Percentiles rank a stretch among this genome's conserved stretches.
Conservation (phyloP, 23 red algal genomes). For the Agarophyton chilense region DNA sequence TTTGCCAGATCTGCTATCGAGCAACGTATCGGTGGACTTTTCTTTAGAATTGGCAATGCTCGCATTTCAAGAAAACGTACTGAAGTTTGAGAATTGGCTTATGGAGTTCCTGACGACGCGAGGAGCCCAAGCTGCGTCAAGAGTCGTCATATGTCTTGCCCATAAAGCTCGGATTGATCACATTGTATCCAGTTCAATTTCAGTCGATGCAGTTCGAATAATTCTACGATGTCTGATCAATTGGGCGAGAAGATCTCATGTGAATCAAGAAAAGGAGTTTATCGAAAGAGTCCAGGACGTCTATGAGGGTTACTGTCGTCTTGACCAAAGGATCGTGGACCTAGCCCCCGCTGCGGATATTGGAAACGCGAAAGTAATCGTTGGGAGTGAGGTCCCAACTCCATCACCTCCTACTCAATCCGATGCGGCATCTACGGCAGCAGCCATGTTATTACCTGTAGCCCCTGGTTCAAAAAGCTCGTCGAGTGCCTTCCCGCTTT, state of each 20-base stretch:
- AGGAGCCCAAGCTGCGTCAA: slow-evolving; percentile 62
- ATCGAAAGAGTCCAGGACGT: slow-evolving; percentile 48
- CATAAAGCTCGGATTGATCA: slow-evolving; percentile 44
- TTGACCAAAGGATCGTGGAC: slow-evolving; percentile 28
- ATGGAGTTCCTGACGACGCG: slow-evolving; percentile 63
- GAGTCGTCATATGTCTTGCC: slow-evolving; percentile 60
- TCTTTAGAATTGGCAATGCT: slow-evolving; percentile 93
- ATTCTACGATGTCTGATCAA: slow-evolving; percentile 52
- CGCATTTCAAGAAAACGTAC: slow-evolving; percentile 73
- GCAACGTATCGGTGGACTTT: slow-evolving; percentile 69
- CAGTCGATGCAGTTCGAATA: slow-evolving; percentile 50
- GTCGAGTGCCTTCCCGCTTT: slow-evolving; percentile 63
- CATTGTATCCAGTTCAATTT: neutral
- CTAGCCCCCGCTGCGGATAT: slow-evolving; percentile 36
- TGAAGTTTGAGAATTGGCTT: slow-evolving; percentile 94
- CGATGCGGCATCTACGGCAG: slow-evolving; percentile 52
- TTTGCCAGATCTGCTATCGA: slow-evolving; percentile 73
- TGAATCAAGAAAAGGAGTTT: slow-evolving; percentile 25
- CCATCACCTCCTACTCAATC: neutral
- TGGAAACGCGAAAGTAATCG: slow-evolving; percentile 14
- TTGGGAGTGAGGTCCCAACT: slow-evolving; percentile 30
- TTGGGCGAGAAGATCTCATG: slow-evolving; percentile 6
- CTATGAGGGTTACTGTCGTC: slow-evolving; percentile 13
- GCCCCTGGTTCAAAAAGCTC: neutral
- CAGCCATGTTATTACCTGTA: slow-evolving; percentile 50